phyloP scores from a whole-genome alignment of 2,329 filamentous ascomycete genomes.

The Pestalotiopsis sp. region DNA sequence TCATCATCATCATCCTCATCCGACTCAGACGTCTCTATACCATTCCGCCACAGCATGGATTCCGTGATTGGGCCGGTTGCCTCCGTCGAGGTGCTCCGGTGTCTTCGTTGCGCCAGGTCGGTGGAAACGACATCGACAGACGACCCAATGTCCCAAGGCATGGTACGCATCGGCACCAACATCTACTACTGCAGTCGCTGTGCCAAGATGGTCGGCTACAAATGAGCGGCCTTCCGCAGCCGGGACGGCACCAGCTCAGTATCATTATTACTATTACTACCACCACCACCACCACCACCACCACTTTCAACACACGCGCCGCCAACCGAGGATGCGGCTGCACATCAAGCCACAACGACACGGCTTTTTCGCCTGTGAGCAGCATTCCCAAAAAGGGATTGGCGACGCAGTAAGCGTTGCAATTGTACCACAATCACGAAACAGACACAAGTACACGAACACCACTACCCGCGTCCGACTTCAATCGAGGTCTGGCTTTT shows the following conservation, averaged over 20 bases:
- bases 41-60: constrained; percentile 51
- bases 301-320: background rate
- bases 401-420: background rate
- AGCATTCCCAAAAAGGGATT: background rate
- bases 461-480: background rate
- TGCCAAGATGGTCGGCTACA: constrained; percentile 66
- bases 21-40: constrained; percentile 45
- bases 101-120: constrained; percentile 62
- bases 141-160: constrained; percentile 59
- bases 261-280: background rate
- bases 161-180: constrained; percentile 67
- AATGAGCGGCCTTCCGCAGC: constrained; percentile 40
- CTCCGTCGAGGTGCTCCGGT: constrained; percentile 63
- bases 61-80: constrained; percentile 43
- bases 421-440: background rate
- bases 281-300: background rate
- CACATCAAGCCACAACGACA: background rate
- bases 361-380: no score
- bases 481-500: background rate
- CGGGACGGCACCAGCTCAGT: background rate
- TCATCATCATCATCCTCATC: constrained; percentile 35
- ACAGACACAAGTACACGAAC: background rate
- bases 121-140: constrained; percentile 65
- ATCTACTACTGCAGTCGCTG: constrained; percentile 69
- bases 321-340: background rate